Evolutionary conservation across 306 rosid genomes (phyloP).

Genomic region (Oxytropis ochrocephala): DNA sequence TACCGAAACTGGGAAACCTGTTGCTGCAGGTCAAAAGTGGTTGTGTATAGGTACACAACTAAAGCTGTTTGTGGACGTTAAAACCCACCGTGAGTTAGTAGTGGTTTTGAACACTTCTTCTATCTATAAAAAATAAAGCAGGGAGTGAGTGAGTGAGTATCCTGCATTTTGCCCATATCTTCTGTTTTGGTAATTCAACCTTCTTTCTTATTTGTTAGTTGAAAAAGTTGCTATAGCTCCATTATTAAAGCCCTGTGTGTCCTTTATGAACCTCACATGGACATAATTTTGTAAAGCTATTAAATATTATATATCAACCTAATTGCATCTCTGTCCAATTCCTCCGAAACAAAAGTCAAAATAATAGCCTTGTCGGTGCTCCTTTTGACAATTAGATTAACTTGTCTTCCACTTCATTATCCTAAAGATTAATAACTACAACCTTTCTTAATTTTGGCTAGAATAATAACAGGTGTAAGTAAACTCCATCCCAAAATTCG

Average conservation of each 20-base stretch:
- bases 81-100: too few relatives aligned
- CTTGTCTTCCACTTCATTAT: neutral
- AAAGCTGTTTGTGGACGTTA: too few relatives aligned
- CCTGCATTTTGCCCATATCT: neutral
- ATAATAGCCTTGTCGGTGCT: conserved; percentile 26
- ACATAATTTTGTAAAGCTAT: neutral
- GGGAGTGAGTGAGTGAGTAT: neutral
- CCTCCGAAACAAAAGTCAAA: conserved; percentile 7
- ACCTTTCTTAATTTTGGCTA: neutral
- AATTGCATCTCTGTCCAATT: neutral
- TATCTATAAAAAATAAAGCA: too few relatives aligned
- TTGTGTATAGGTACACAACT: too few relatives aligned
- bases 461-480: neutral
- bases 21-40: too few relatives aligned
- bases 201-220: conserved; percentile 1
- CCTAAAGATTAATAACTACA: too few relatives aligned
- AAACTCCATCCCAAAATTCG: neutral
- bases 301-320: too few relatives aligned
- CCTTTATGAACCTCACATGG: conserved; percentile 25
- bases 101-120: too few relatives aligned
- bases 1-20: too few relatives aligned
- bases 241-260: neutral
- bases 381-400: conserved; percentile 9
- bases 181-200: too few relatives aligned
- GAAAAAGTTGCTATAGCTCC: neutral